Evolutionary conservation across 441 rosid species (phyloP).

Genomic region (Euphorbia celastroides): DNA sequence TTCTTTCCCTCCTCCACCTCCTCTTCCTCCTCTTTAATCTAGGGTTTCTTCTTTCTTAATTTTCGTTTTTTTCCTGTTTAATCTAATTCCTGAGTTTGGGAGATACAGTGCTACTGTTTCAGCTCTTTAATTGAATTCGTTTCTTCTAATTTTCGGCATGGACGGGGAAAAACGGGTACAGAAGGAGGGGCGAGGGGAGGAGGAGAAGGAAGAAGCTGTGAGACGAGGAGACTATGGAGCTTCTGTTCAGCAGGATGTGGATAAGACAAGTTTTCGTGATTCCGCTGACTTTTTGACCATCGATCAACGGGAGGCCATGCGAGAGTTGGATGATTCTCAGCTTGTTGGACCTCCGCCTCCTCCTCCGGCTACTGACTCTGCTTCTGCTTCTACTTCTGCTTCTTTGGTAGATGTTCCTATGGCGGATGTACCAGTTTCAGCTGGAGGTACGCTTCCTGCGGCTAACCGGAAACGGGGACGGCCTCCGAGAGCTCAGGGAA

Average conservation of each 20-base stretch:
- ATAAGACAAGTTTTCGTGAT: slow-evolving; percentile 17
- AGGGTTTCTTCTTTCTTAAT: slow-evolving; percentile 42
- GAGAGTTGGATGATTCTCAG: slow-evolving; percentile 35
- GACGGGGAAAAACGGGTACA: slow-evolving; percentile 3
- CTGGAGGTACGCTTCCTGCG: too few species aligned
- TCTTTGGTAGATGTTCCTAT: slow-evolving; percentile 14
- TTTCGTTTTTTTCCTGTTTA: background rate
- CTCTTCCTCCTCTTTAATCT: slow-evolving; percentile 23
- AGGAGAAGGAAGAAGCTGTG: slow-evolving; percentile 21
- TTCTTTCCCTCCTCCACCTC: too few species aligned
- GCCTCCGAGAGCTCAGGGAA: slow-evolving; percentile 51
- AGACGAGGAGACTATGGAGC: slow-evolving; percentile 18
- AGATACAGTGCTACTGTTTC: background rate
- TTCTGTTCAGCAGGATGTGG: slow-evolving; percentile 17
- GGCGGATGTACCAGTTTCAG: slow-evolving; percentile 28
- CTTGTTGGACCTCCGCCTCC: slow-evolving; percentile 23
- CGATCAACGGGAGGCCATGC: slow-evolving; percentile 56
- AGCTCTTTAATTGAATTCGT: background rate
- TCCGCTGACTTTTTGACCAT: slow-evolving; percentile 39
- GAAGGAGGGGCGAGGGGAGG: slow-evolving; percentile 6
- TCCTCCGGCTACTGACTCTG: slow-evolving; percentile 10
- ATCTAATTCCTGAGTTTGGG: background rate
- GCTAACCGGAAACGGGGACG: slow-evolving; percentile 79
- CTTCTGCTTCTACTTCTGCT: slow-evolving; percentile 15
- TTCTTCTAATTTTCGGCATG: slow-evolving; percentile 10